A percentile compares a stretch with the other conserved stretches of the same genome.
Evolutionary conservation across 2,329 filamentous ascomycete species (phyloP).

Genomic region (Trichoderma pleuroti): DNA sequence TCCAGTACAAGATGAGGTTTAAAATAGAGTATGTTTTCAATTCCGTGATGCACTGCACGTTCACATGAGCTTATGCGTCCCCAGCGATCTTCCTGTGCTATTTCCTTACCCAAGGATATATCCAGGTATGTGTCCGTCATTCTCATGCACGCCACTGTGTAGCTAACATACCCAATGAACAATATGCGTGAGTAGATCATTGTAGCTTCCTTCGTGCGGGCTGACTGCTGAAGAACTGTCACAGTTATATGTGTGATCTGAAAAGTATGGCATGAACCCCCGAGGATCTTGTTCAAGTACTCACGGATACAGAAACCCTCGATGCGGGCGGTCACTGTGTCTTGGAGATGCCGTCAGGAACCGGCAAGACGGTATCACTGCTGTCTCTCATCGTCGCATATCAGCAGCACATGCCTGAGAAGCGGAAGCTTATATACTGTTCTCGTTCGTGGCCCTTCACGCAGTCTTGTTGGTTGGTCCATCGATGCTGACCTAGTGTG

Average conservation of each 20-base stretch:
- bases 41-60: not conserved
- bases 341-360: conserved; percentile 97
- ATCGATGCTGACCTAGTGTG: not conserved
- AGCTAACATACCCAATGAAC: conserved; percentile 36
- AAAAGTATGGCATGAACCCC: conserved; percentile 41
- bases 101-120: conserved; percentile 60
- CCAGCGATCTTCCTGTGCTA: conserved; percentile 53
- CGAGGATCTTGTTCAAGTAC: not conserved
- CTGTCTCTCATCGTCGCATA: conserved; percentile 95
- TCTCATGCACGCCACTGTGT: not conserved
- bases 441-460: conserved; percentile 57
- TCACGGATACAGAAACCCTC: conserved; percentile 58
- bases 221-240: conserved; percentile 7
- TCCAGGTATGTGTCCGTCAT: conserved; percentile 41
- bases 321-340: conserved; percentile 95
- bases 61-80: not conserved
- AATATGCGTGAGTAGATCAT: conserved; percentile 49
- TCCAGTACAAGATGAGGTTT: conserved; percentile 13
- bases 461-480: not conserved
- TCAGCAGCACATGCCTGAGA: conserved; percentile 88
- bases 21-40: conserved; percentile 16
- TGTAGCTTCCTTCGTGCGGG: not conserved
- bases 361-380: conserved; percentile 93
- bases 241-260: conserved; percentile 55
- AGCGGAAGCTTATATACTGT: conserved; percentile 96